Evolutionary conservation across 2,329 filamentous ascomycete species (phyloP), one percentile per base, ranked within the genome.

Genomic region (Venturia pyrina): DNA sequence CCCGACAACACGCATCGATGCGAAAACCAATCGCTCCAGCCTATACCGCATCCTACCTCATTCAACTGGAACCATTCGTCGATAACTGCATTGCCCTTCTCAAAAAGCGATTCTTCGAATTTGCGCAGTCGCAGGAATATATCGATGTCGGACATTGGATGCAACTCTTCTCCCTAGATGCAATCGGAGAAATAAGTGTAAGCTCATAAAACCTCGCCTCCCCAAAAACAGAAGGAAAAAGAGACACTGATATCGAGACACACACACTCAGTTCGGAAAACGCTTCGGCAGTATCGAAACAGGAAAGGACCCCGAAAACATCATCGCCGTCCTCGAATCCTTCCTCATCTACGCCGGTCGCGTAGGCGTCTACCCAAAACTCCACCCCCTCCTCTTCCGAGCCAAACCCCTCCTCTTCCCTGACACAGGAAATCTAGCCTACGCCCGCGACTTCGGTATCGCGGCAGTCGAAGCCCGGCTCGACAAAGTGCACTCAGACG

Each of bases 81-180:
- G 77, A 84, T 68, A 73, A 79, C 6, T 82, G 80, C 66, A 74
- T 76, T 1, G 74, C 77, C 15, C 67, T 83, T 0, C 76, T 83
- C 28, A 65, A 70, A 0, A 68, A 72, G 34, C 71, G 75, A 1
- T 72, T 83, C 41, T 64, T 53, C 0, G 78, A 80, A 65, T 74
- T 78, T 13, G 75, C 78, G 1, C 63, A 67, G 0, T 64, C 66
- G 0, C 70, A 70, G 0, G 19, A 72, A 3, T 64, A 67, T 0
- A 68, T 83, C 3, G 75, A 84, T 67, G 68, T 81, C 50, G 69
- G 70, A 4, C 73, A 77, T 61, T 80, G 77, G 76, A 71, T 82
- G 37, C 80, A 82, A 67, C 81, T 74, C 67, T 82, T 78, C 65
- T 80, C 79, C 0, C 81, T 81, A 53, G 80, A 83, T 62, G 80